Evolutionary conservation across 257 asterid species (phyloP).

Genomic region (Solanum dulcamara): DNA sequence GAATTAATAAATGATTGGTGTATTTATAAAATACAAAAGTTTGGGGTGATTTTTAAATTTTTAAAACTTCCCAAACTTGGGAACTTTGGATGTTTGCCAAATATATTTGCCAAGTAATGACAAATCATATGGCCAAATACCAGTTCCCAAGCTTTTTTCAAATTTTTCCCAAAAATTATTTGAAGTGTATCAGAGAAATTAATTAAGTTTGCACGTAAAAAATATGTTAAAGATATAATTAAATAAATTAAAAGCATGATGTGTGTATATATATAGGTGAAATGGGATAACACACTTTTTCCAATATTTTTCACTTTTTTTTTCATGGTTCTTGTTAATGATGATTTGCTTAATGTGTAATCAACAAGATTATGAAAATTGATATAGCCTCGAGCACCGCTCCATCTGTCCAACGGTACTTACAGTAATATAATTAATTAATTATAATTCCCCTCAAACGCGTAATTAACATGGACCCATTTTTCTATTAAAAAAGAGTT

Average conservation of each 20-base stretch:
- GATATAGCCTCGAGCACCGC: slow-evolving; percentile 33
- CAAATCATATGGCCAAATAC: no score
- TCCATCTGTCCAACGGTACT: slow-evolving; percentile 35
- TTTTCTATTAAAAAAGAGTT: neutral
- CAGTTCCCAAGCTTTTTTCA: no score
- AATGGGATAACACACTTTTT: neutral
- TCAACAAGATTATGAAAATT: neutral
- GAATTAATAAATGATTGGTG: no score
- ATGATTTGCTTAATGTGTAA: neutral
- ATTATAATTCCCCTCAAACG: slow-evolving; percentile 10
- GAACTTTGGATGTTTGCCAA: no score
- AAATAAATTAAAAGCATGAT: neutral
- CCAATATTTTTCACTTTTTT: neutral
- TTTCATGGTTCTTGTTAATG: neutral
- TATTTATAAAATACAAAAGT: no score
- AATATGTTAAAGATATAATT: neutral
- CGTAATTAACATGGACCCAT: slow-evolving; percentile 1
- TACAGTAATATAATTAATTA: neutral
- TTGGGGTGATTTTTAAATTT: no score
- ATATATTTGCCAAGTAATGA: no score
- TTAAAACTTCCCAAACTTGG: no score
- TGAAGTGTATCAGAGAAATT: no score
- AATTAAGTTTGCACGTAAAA: no score
- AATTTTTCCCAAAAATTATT: no score
- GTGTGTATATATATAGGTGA: no score